Evolutionary conservation across 257 asterid species (phyloP).

Genomic region (Primulina eburnea): DNA sequence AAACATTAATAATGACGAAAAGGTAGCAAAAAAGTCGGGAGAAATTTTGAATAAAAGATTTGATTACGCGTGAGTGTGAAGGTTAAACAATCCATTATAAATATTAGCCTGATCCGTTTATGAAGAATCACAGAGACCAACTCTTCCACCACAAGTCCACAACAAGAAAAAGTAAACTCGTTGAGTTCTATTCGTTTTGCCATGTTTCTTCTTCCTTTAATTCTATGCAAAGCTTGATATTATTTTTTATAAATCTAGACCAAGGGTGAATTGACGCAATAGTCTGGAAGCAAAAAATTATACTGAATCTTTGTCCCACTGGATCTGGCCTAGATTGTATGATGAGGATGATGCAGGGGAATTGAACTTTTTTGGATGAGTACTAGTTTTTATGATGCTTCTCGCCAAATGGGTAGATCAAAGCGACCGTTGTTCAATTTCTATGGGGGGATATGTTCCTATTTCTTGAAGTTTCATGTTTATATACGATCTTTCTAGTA

Average conservation of each 20-base stretch:
- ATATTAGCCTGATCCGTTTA: not conserved
- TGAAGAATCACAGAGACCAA: not conserved
- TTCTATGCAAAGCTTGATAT: not conserved
- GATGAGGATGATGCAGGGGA: slow-evolving; percentile 4
- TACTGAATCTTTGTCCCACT: too few relatives aligned
- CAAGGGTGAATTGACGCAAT: too few relatives aligned
- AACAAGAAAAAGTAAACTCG: slow-evolving; percentile 6
- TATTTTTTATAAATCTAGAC: not conserved
- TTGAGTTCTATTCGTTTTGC: slow-evolving; percentile 24
- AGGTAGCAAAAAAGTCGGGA: slow-evolving; percentile 13
- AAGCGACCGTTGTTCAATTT: too few relatives aligned
- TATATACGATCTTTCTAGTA: too few relatives aligned
- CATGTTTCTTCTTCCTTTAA: slow-evolving; percentile 9
- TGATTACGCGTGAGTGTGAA: not conserved
- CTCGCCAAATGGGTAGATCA: too few relatives aligned
- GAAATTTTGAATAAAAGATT: slow-evolving; percentile 19
- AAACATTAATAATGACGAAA: not conserved
- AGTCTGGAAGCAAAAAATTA: too few relatives aligned
- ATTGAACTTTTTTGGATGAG: slow-evolving; percentile 7
- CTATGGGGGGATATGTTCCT: too few relatives aligned
- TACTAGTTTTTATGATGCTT: not conserved
- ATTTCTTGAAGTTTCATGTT: too few relatives aligned
- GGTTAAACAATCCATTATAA: slow-evolving; percentile 6
- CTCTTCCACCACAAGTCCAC: slow-evolving; percentile 15
- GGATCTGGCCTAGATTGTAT: not conserved